phyloP scores from a whole-genome alignment of 192 early-diverging fungal genomes.

The Phlyctochytrium planicorne region DNA sequence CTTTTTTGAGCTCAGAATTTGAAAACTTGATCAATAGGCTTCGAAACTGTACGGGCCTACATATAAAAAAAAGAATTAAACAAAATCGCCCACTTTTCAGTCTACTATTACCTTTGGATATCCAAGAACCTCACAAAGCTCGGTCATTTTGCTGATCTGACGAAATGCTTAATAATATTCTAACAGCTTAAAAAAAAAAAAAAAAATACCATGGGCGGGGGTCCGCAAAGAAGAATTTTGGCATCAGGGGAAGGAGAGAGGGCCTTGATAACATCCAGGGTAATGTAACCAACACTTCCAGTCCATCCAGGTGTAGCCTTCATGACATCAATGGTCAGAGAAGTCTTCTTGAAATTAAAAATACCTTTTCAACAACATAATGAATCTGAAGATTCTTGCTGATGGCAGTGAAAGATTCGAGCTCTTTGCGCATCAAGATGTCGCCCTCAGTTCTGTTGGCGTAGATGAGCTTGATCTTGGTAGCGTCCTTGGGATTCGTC shows the following conservation, averaged over 20 bases:
- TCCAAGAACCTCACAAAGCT: no score
- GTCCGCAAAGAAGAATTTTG: constrained; percentile 90
- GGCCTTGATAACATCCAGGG: constrained; percentile 75
- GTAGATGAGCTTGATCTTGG: constrained; percentile 83
- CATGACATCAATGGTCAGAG: background rate
- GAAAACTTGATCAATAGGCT: no score
- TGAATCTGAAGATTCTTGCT: constrained; percentile 46
- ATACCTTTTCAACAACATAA: constrained; percentile 27
- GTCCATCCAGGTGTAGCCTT: constrained; percentile 73
- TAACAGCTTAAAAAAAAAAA: no score
- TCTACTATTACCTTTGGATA: no score
- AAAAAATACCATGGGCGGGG: constrained; percentile 68
- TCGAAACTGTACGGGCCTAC: no score
- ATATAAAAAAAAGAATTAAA: no score
- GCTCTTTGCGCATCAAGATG: constrained; percentile 80
- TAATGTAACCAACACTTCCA: constrained; percentile 84
- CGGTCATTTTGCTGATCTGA: no score
- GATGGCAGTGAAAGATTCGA: constrained; percentile 70
- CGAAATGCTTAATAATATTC: no score
- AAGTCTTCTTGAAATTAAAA: background rate
- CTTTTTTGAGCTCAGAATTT: no score
- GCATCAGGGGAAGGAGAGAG: constrained; percentile 72
- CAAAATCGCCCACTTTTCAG: no score
- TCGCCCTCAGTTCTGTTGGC: constrained; percentile 89
- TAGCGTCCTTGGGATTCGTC: constrained; percentile 85